Evolutionary conservation across 2,329 filamentous ascomycete genomes (phyloP).

Genomic region (Fusarium sp.): DNA sequence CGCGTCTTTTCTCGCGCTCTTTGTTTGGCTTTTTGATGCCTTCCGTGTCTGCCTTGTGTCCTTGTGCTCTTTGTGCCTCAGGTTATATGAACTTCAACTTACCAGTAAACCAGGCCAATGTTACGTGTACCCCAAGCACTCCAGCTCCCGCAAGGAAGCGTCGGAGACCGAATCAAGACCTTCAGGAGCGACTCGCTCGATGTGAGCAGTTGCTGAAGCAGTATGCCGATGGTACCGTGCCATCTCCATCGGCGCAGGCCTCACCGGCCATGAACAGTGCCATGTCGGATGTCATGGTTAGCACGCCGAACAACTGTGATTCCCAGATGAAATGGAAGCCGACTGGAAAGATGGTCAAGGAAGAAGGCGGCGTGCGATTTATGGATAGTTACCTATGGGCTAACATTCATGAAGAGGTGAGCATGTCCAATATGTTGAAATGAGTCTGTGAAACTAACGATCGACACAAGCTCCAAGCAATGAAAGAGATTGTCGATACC

Average conservation of each 20-base stretch:
- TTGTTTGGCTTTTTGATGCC: background rate
- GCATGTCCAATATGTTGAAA: conserved; percentile 35
- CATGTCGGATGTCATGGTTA: conserved; percentile 43
- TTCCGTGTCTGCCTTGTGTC: background rate
- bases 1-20: background rate
- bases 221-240: conserved; percentile 59
- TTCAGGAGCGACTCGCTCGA: conserved; percentile 70
- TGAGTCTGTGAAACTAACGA: conserved; percentile 9
- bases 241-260: conserved; percentile 39
- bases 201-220: conserved; percentile 70
- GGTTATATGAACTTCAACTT: conserved; percentile 19
- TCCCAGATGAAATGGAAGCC: conserved; percentile 56
- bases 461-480: conserved; percentile 62
- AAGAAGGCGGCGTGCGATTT: conserved; percentile 67
- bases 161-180: conserved; percentile 69
- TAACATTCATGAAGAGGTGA: conserved; percentile 68
- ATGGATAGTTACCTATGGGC: conserved; percentile 68
- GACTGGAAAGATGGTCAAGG: conserved; percentile 65
- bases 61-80: conserved; percentile 2
- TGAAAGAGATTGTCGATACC: conserved; percentile 68
- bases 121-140: conserved; percentile 70
- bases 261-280: conserved; percentile 35
- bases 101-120: conserved; percentile 61
- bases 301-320: conserved; percentile 49
- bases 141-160: conserved; percentile 71